Conservation (phyloP, 2,329 filamentous ascomycete genomes). For the Aspergillus calidoustus region DNA sequence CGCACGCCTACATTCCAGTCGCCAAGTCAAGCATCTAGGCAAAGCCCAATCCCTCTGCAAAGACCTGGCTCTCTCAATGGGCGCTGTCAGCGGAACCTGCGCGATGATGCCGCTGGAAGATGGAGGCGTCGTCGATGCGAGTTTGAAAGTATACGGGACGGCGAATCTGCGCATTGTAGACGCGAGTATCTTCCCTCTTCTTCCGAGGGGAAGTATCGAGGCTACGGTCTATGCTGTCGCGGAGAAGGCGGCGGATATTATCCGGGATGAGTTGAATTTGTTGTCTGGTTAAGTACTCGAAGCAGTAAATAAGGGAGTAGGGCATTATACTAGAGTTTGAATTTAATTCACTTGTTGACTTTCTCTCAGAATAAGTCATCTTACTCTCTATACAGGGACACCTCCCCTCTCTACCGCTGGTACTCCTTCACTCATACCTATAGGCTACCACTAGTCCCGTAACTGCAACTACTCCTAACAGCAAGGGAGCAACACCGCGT, state of each 20-base stretch:
- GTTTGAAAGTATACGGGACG: conserved; percentile 1
- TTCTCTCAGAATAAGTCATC: no score
- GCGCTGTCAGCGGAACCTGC: conserved; percentile 5
- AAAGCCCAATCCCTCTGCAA: background rate
- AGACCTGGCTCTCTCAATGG: conserved; percentile 15
- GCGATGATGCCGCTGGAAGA: conserved; percentile 7
- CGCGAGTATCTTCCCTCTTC: conserved; percentile 7
- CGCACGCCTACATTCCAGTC: conserved; percentile 23
- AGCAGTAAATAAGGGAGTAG: no score
- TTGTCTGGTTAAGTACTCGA: no score
- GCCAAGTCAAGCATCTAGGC: background rate
- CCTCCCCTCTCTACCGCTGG: no score
- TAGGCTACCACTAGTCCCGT: no score
- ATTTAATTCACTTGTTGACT: no score
- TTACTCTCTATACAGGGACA: no score
- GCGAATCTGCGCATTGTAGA: conserved; percentile 4
- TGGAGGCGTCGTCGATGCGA: conserved; percentile 11
- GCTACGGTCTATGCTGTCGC: conserved; percentile 9
- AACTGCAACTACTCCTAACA: no score
- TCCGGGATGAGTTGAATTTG: background rate
- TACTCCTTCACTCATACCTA: no score
- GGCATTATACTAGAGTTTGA: no score
- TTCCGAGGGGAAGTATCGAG: conserved; percentile 7
- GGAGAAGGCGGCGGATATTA: conserved; percentile 14
- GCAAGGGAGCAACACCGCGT: no score